Percentiles rank a stretch among this genome's conserved stretches.
Evolutionary conservation across 2,329 filamentous ascomycete genomes (phyloP).

Genomic region (Hirsutella rhossiliensis): DNA sequence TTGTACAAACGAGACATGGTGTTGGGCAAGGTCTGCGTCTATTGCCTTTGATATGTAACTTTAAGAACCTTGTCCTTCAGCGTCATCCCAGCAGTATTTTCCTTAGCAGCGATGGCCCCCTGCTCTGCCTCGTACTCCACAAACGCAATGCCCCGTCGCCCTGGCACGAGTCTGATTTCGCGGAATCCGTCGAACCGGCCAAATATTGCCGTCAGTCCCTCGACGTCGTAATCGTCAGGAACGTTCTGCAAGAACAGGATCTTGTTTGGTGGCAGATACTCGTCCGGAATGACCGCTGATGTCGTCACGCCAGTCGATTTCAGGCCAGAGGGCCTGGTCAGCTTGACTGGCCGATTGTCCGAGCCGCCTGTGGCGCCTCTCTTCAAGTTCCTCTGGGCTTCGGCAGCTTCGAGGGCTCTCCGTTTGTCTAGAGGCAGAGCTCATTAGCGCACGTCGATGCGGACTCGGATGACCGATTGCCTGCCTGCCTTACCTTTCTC

Average conservation of each 20-base stretch:
- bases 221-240: constrained; percentile 74
- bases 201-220: constrained; percentile 70
- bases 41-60: constrained; percentile 93
- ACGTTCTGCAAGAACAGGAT: constrained; percentile 90
- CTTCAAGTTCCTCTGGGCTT: constrained; percentile 68
- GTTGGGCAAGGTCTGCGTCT: constrained; percentile 7
- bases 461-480: neutral
- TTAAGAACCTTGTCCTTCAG: constrained; percentile 72
- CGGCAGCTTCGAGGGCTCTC: constrained; percentile 69
- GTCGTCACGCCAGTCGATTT: constrained; percentile 61
- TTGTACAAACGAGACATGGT: neutral
- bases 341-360: constrained; percentile 52
- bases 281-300: constrained; percentile 77
- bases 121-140: constrained; percentile 90
- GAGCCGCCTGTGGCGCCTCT: constrained; percentile 36
- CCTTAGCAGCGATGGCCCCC: constrained; percentile 85
- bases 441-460: neutral
- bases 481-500: constrained; percentile 63
- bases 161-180: constrained; percentile 82
- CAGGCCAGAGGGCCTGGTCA: constrained; percentile 48
- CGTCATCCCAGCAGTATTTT: constrained; percentile 77
- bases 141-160: constrained; percentile 81
- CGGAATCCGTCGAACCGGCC: constrained; percentile 85
- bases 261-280: constrained; percentile 95
- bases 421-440: constrained; percentile 46